Base-by-base conservation (phyloP, 768 basidiomycete genomes). In the Amanita polypyramis region DNA sequence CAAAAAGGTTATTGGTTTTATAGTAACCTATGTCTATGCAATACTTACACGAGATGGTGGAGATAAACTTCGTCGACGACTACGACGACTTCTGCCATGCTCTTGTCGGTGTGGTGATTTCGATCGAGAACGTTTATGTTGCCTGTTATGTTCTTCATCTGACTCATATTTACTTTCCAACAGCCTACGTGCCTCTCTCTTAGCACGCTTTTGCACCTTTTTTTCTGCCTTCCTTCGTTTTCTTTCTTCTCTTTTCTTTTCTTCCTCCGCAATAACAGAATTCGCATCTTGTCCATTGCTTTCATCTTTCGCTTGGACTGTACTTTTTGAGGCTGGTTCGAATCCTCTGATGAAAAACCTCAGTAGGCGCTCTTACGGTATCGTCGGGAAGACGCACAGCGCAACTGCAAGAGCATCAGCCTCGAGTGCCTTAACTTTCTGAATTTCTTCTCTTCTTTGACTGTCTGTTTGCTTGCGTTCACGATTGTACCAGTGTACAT, bases 401-500 rank as follows among this genome's bases (percentile, higher is more conserved):
- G 88, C 91, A 21, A 80, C 75, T 12, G 85, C 70, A 43, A 97
- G 66, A 0, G 92, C 93, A 49, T 96, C 91, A 19, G 85, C 88
- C 60, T 97, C 94, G 12, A 82, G 74, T 58, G 92, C 85, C 62
- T 96, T 95, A 53, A 96, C 61, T 57, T 74, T 77, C 48, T 77
- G 67, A 27, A 96, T 82, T 67, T 97, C 94, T 52, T 84, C 90
- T 0, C 45, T 56, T 47, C 77, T 70, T 52, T 79, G 78, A 9
- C 62, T 61, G 11, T 77, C 76, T 2, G 55, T 56, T 11, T 57
- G 53, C 1, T 60, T 57, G 29, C 52, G 50, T 21, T 92, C 89
- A 23, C 93, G 80, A 56, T 70, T 77, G 60, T 95, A 98, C 94
- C 94, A 98, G 58, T 95, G 93, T 12, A 98, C 68, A 58, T 98